These are phyloP conservation scores for Aspergillus pseudoviridinutans DNA, from an alignment of 2,329 filamentous ascomycete species.

Conservation along the genomic window DNA sequence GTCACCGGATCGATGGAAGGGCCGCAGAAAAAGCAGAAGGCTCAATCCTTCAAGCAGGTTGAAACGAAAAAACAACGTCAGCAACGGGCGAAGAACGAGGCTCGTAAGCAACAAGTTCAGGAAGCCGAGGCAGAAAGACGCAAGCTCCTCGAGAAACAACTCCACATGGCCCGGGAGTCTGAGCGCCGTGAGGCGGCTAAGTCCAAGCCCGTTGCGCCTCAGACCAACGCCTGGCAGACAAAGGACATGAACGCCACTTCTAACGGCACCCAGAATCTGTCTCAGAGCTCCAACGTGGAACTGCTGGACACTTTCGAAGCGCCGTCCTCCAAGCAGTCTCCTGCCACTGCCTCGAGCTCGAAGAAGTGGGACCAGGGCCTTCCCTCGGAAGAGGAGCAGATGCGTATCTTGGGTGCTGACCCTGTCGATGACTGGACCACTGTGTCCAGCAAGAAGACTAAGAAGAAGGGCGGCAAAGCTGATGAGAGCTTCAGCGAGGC, in stretches of 20 bases:
- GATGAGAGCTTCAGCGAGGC: slow-evolving; percentile 45
- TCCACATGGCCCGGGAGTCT: slow-evolving; percentile 72
- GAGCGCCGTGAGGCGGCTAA: slow-evolving; percentile 71
- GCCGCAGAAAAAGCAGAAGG: slow-evolving; percentile 54
- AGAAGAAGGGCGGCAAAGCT: slow-evolving; percentile 42
- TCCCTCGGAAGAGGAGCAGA: slow-evolving; percentile 59
- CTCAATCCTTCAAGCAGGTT: slow-evolving; percentile 59
- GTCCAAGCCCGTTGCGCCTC: slow-evolving; percentile 43
- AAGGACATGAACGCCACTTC: slow-evolving; percentile 29
- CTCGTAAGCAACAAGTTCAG: slow-evolving; percentile 68
- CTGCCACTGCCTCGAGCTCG: slow-evolving; percentile 18
- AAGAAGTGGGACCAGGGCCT: slow-evolving; percentile 46
- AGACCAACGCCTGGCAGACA: slow-evolving; percentile 52
- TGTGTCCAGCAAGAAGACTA: slow-evolving; percentile 57
- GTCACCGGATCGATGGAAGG: slow-evolving; percentile 65
- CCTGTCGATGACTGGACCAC: slow-evolving; percentile 57
- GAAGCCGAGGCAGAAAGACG: slow-evolving; percentile 77
- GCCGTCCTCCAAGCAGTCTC: slow-evolving; percentile 11
- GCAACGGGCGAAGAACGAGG: slow-evolving; percentile 84
- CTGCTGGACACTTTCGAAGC: slow-evolving; percentile 43
- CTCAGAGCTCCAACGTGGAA: slow-evolving; percentile 20
- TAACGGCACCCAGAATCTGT: slow-evolving; percentile 19
- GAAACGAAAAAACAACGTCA: slow-evolving; percentile 96
- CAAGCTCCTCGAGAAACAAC: slow-evolving; percentile 73
- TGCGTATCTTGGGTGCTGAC: slow-evolving; percentile 47